phyloP scores from a whole-genome alignment of 441 rosid genomes.

The Viola pubescens region DNA sequence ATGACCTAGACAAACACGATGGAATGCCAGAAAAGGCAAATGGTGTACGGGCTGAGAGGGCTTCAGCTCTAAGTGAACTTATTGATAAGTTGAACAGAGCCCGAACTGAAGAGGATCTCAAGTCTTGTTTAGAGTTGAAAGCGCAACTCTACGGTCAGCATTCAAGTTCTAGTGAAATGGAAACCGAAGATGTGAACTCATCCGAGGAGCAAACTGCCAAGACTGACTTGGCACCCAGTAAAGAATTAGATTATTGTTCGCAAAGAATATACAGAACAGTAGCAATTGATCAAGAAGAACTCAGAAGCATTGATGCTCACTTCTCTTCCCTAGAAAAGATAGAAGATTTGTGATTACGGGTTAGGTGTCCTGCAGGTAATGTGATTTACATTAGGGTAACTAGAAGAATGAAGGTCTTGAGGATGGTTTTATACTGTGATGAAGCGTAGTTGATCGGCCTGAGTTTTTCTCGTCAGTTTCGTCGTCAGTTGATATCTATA shows the following conservation, averaged over 20 bases:
- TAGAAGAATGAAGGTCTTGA: slow-evolving; percentile 12
- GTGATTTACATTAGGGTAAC: slow-evolving; percentile 10
- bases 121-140: slow-evolving; percentile 59
- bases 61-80: slow-evolving; percentile 47
- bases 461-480: not conserved
- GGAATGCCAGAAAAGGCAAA: slow-evolving; percentile 29
- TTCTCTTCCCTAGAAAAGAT: slow-evolving; percentile 46
- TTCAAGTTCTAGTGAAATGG: slow-evolving; percentile 13
- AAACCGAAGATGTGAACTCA: slow-evolving; percentile 16
- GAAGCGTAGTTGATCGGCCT: slow-evolving; percentile 10
- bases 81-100: slow-evolving; percentile 72
- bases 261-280: slow-evolving; percentile 32
- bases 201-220: slow-evolving; percentile 21
- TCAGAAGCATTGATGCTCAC: slow-evolving; percentile 33
- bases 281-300: slow-evolving; percentile 52
- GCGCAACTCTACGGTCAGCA: slow-evolving; percentile 32
- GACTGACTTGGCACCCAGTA: slow-evolving; percentile 17
- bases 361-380: slow-evolving; percentile 9
- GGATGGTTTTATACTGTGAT: slow-evolving; percentile 14
- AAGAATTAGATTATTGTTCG: slow-evolving; percentile 21
- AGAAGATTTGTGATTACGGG: slow-evolving; percentile 33
- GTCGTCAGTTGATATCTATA: not conserved
- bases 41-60: slow-evolving; percentile 37
- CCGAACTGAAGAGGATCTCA: slow-evolving; percentile 71
- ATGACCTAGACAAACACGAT: slow-evolving; percentile 27